phyloP scores from a whole-genome alignment of 805 yeast species.

The Cyberlindnera xishuangbannaensis region DNA sequence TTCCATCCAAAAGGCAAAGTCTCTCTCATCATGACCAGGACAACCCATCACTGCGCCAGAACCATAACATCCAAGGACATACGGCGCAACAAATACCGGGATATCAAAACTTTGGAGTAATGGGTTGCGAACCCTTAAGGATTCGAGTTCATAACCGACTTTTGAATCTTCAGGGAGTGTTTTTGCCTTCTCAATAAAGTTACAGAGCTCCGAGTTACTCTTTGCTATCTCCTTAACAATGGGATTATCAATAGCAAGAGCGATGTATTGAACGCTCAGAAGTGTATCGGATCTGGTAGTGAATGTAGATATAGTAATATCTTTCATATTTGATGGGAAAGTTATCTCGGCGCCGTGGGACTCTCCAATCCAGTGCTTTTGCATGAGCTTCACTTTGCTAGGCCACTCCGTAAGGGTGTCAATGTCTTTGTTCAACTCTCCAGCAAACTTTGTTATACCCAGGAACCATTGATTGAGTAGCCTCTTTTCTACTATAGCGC shows the following conservation, averaged over 20 bases:
- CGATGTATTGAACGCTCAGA: constrained; percentile 75
- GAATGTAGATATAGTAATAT: constrained; percentile 43
- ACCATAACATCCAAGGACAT: constrained; percentile 79
- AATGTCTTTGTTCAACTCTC: constrained; percentile 60
- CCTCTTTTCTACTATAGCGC: constrained; percentile 85
- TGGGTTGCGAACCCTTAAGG: constrained; percentile 52
- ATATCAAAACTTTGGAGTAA: constrained; percentile 38
- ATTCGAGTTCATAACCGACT: constrained; percentile 51
- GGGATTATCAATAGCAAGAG: constrained; percentile 70
- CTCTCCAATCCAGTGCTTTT: constrained; percentile 88
- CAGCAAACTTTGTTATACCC: constrained; percentile 79
- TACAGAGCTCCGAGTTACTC: constrained; percentile 34
- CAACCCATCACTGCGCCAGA: constrained; percentile 97
- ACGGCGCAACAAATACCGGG: constrained; percentile 88
- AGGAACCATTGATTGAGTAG: constrained; percentile 89
- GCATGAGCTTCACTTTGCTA: constrained; percentile 81
- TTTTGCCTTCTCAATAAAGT: constrained; percentile 39
- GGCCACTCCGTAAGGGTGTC: constrained; percentile 74
- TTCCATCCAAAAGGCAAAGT: constrained; percentile 69
- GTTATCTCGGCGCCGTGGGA: constrained; percentile 71
- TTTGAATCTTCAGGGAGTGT: constrained; percentile 42
- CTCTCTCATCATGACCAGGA: constrained; percentile 90
- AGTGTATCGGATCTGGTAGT: constrained; percentile 92
- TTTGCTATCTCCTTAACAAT: constrained; percentile 37
- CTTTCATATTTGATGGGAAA: constrained; percentile 35